A percentile compares a stretch with the other conserved stretches of the same genome.
Evolutionary conservation across 2,329 filamentous ascomycete species (phyloP).

Genomic region (Malbranchea zuffiana): DNA sequence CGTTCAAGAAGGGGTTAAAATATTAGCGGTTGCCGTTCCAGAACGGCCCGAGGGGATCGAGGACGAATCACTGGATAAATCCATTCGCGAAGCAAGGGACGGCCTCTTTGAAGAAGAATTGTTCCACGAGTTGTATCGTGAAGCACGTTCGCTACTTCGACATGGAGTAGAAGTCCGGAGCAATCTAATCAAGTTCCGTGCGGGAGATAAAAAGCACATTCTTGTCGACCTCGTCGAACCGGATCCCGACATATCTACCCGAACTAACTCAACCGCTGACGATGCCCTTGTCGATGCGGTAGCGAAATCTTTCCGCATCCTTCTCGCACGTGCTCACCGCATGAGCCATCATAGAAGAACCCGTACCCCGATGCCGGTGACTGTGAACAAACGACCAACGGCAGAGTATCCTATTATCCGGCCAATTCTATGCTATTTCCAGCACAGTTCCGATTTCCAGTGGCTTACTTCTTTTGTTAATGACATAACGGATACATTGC

Average conservation of each 20-base stretch:
- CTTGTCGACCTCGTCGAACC: conserved; percentile 57
- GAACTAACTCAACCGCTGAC: conserved; percentile 16
- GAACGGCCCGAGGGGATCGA: conserved; percentile 13
- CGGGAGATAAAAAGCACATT: conserved; percentile 47
- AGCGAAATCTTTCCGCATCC: conserved; percentile 57
- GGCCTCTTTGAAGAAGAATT: conserved; percentile 58
- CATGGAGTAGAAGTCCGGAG: conserved; percentile 58
- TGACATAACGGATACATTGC: conserved; percentile 24
- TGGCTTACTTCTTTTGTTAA: conserved; percentile 26
- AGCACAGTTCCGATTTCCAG: conserved; percentile 35
- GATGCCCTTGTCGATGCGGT: conserved; percentile 52
- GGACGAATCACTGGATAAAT: conserved; percentile 24
- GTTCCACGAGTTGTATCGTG: conserved; percentile 78
- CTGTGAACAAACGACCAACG: conserved; percentile 39
- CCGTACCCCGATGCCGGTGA: conserved; percentile 49
- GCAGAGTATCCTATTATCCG: conserved; percentile 49
- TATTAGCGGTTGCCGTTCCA: conserved; percentile 45
- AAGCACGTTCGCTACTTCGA: conserved; percentile 61
- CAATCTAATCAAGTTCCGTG: conserved; percentile 45
- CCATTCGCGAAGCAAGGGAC: conserved; percentile 36
- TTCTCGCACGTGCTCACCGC: conserved; percentile 69
- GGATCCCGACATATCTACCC: conserved; percentile 18
- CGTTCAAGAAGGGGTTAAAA: conserved; percentile 46
- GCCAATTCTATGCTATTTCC: conserved; percentile 45
- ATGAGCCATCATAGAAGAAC: conserved; percentile 59